Evolutionary conservation across 352 stramenopile genomes (phyloP).

Genomic region (Albugo laibachii): DNA sequence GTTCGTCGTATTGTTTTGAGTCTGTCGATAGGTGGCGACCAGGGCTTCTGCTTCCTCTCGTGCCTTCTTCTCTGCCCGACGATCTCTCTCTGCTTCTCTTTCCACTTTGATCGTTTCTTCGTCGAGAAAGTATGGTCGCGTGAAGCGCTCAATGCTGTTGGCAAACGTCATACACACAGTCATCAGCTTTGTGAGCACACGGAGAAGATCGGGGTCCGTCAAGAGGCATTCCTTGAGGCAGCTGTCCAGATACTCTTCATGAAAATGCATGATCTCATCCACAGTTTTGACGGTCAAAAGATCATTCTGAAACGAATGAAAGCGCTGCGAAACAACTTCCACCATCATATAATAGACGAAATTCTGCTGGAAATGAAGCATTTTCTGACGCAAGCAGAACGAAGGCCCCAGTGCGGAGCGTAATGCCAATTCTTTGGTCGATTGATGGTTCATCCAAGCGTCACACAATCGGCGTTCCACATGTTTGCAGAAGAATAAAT

Average conservation of each 20-base stretch:
- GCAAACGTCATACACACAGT: conserved; percentile 91
- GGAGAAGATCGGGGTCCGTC: conserved; percentile 88
- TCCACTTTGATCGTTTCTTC: conserved; percentile 75
- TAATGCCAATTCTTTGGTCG: conserved; percentile 79
- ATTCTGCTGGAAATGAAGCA: conserved; percentile 99
- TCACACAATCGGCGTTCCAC: conserved; percentile 91
- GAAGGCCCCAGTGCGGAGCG: conserved; percentile 77
- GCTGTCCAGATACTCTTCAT: conserved; percentile 91
- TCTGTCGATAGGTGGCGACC: conserved; percentile 16
- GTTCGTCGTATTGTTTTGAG: background rate
- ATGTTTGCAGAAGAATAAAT: conserved; percentile 98
- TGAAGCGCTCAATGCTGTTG: conserved; percentile 87
- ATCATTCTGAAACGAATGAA: conserved; percentile 78
- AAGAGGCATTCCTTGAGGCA: conserved; percentile 95
- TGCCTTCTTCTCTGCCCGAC: conserved; percentile 58
- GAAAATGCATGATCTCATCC: conserved; percentile 88
- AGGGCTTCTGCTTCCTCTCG: conserved; percentile 55
- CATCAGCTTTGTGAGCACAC: conserved; percentile 90
- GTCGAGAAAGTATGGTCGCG: conserved; percentile 54
- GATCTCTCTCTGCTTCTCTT: conserved; percentile 49
- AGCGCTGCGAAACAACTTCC: conserved; percentile 88
- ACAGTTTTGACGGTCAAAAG: conserved; percentile 67
- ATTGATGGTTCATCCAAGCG: conserved; percentile 92
- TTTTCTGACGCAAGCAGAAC: conserved; percentile 92
- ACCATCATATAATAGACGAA: conserved; percentile 98